Evolutionary conservation across 1,139 yeast genomes (phyloP), one percentile per base, ranked within the genome.

Genomic region (Geotrichum citri-aurantii): DNA sequence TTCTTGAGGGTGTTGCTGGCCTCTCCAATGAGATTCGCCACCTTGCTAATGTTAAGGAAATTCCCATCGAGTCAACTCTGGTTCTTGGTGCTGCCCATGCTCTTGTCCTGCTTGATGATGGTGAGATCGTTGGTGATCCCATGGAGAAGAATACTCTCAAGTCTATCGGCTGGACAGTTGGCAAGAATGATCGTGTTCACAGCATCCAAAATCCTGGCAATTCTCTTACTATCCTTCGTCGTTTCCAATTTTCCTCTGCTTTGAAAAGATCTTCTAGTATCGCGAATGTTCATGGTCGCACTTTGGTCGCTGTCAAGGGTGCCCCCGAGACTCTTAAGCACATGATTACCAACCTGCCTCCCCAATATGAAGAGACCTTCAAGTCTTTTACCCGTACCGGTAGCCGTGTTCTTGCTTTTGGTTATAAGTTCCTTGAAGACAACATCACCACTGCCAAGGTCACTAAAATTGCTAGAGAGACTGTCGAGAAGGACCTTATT

Each of bases 81-180:
- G 91, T 90, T 46, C 81, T 93, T 65, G 99, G 97, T 61, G 86
- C 98, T 59, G 97, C 97, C 48, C 99, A 95, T 74, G 98, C 99
- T 44, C 80, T 93, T 64, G 99, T 95, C 37, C 83, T 84, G 68
- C 80, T 93, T 61, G 97, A 93, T 68, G 96, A 92, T 71, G 99
- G 98, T 66, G 98, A 93, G 64, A 84, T 92, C 66, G 99, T 93
- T 62, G 99, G 99, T 75, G 99, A 95, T 69, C 97, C 99, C 64
- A 93, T 93, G 98, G 99, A 95, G 76, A 90, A 92, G 75, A 97
- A 95, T 47, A 93, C 99, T 54, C 79, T 93, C 66, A 85, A 84
- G 65, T 95, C 96, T 56, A 84, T 95, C 61, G 83, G 85, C 52
- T 95, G 98, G 97, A 78, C 77, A 48, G 88, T 93, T 65, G 91